Percentiles rank a stretch among this genome's conserved stretches.
Evolutionary conservation across 768 basidiomycete species (phyloP).

Genomic region (Podaxis carcinomalis): DNA sequence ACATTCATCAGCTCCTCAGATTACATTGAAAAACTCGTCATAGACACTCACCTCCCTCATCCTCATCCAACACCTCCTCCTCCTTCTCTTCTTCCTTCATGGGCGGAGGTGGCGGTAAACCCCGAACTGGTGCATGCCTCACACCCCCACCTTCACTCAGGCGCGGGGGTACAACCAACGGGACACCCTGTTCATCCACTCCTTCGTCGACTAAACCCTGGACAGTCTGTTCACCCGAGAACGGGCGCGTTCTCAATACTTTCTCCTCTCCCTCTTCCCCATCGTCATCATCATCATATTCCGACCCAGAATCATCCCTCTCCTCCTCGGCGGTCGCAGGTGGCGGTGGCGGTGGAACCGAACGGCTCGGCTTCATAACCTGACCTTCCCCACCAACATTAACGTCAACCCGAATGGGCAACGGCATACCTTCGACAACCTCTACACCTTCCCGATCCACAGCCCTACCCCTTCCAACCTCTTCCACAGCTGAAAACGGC

Average conservation of each 20-base stretch:
- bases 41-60: constrained; percentile 51
- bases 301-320: constrained; percentile 23
- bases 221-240: background rate
- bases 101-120: constrained; percentile 16
- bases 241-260: background rate
- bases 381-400: constrained; percentile 8
- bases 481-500: background rate
- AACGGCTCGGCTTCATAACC: constrained; percentile 11
- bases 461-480: background rate
- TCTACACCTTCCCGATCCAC: background rate
- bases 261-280: constrained; percentile 1
- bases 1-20: background rate
- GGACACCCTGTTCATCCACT: background rate
- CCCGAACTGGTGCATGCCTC: background rate
- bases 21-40: background rate
- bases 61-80: constrained; percentile 52
- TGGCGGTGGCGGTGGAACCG: constrained; percentile 14
- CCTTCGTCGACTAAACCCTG: too few relatives aligned
- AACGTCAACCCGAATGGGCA: constrained; percentile 11
- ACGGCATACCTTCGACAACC: constrained; percentile 4
- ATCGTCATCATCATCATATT: constrained; percentile 29
- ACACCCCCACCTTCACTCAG: background rate
- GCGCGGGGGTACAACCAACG: constrained; percentile 4
- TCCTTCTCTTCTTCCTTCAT: constrained; percentile 23
- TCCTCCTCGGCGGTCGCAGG: constrained; percentile 11